Evolutionary conservation across 192 early-diverging fungal species (phyloP), one percentile per base, ranked within the genome.

Genomic region (Backusella tarrabulga): DNA sequence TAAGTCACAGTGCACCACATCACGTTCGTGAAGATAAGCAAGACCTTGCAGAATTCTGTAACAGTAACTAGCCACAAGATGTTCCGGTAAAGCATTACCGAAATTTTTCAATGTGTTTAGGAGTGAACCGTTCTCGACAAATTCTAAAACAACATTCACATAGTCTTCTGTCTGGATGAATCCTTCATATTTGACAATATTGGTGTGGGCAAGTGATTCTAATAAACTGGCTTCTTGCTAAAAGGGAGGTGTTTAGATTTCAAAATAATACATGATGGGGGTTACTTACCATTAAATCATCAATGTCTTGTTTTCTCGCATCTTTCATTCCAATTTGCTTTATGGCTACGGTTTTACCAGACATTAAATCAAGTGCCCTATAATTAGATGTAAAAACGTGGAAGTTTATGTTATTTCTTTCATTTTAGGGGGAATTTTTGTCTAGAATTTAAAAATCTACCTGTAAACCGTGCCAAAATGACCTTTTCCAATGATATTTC

Each of bases 121-220:
- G 50, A 99, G 90, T 26, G 97, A 98, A n/a, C 97, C 97, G 72
- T 97, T 96, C 83, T 99, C 97, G 7, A 93, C 93, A 80, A 85
- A 94, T 88, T 97, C 95, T 78, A 96, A 88, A 46, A 96, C 91
- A 73, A 97, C 92, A 80, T 94, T 94, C 15, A 97, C 82, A 66
- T 94, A 87, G 46, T 85, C 83, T 19, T 88, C 84, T 14, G 90
- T 90, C 70, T 90, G 91, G 42, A 95, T 88, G 78, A 94, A 96
- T 0, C 94, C 95, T 67, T 92, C 83, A 77, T 97, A 97, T 56
- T 90, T 90, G 29, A 97, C 95, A 63, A 97, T 93, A 12, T 95
- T 93, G 0, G 92, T 89, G 76, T 96, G 95, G 4, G 86, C 79
- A 7, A 97, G 84, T 15, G 92, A 93, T 78, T 95, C 92, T n/a